Evolutionary conservation across 2,329 filamentous ascomycete genomes (phyloP), one percentile per base, ranked within the genome.

Genomic region (Pseudocercospora fijiensis): DNA sequence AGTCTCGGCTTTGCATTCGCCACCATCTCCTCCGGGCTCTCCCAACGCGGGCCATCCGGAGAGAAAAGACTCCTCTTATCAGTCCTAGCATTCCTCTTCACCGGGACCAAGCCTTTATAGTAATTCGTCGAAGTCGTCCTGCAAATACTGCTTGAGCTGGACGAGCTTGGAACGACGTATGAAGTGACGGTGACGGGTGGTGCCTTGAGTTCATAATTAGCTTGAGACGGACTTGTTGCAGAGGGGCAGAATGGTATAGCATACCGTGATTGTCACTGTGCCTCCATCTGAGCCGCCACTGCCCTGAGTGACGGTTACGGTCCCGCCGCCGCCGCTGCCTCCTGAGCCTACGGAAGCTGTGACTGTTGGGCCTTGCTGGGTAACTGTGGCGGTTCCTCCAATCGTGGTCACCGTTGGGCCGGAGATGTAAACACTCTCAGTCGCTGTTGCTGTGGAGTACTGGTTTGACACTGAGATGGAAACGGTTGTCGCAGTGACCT

Each of bases 41-140:
- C 49, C 49, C 49, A 26, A 30, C 26, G 49, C 11, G 49, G 49
- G 7, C 49, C 49, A 1, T 53, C 49, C 4, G 49, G 49, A 1
- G 49, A 53, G 20, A 57, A 57, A 2, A 45, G 30, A n/a, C 55
- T 57, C 55, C 55, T 22, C 55, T 57, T 57, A 4, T 43, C 30
- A 1, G 37, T 57, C 9, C 10, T n/a, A 1, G 37, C 55, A 26
- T 63, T 49, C 30, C 56, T 59, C 60, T 58, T 65, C 41, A 45
- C 26, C 0, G 60, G 63, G 22, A 59, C 22, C 53, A 56, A 28
- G 0, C 67, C 67, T 26, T 72, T 72, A 47, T 73, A 63, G 58
- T 74, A 74, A 37, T 73, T 72, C 5, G 73, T 74, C 22, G 68
- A 61, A 27, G 69, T 70, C 11, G 69, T 73, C 24, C 72, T 60